Base-by-base conservation (phyloP, 345 rosid genomes). In the Aquilaria malaccensis region DNA sequence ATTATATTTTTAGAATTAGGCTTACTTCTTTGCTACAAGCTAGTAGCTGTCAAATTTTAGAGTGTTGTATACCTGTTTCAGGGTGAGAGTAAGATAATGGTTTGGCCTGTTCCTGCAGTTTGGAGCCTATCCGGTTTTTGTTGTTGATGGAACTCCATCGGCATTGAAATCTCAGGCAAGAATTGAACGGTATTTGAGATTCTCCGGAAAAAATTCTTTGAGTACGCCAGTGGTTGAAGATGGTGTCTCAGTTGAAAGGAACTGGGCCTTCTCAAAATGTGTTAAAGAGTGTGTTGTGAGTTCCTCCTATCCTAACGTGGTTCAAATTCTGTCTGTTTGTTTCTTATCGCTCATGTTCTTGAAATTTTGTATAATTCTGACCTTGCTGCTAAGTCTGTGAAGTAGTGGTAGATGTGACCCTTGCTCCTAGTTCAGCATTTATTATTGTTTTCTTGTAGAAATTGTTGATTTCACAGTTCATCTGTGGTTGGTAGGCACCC, bases 111-210 rank as follows among this genome's bases (percentile, higher is more conserved):
- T 37, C 7, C 5, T 67, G 75, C 79, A 90, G 99, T 85, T 85
- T 79, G 97, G 99, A 67, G 99, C 86, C 6, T 88, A 73, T 70
- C 97, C 93, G 3, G 82, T 88, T 12, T 94, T 94, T 75, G 86
- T 94, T 57, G 81, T 79, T 62, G 99, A 94, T 64, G 96, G 97
- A 63, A 79, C 87, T 48, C 96, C 97, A 2, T 90, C 97, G 7
- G 85, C 92, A 2, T 70, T 94, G 67, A 94, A 94, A 69, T 85
- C 89, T 51, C 80, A 69, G 57, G 85, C 91, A 0, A 84, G 97
- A 68, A 79, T 94, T 55, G 58, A 63, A 9, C 72, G 97, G 14
- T 88, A 77, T 74, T 78, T 72, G 66, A 81, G 87, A 15, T 81
- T 67, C 51, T 83, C 87, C 1, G 91, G 95, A 54, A 57, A 79